These are phyloP conservation scores for Kokia cookei DNA, from an alignment of 441 rosid genomes.

Conservation along the genomic window DNA sequence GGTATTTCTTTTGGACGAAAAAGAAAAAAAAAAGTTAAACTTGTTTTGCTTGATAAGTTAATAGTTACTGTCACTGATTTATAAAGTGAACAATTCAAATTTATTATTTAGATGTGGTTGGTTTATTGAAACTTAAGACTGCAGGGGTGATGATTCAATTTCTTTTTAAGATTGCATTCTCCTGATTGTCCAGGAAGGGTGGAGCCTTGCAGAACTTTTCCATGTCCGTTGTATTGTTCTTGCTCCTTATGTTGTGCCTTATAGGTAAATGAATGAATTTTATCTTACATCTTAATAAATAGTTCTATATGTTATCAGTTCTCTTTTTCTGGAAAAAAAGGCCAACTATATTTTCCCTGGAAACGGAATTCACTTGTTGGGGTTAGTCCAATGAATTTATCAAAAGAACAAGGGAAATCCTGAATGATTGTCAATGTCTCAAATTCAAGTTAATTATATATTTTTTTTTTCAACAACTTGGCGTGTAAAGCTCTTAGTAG, in stretches of 20 bases:
- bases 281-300: neutral
- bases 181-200: conserved; percentile 64
- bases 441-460: neutral
- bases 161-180: conserved; percentile 11
- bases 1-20: conserved; percentile 33
- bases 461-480: neutral
- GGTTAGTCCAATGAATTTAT: neutral
- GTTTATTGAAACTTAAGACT: neutral
- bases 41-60: conserved; percentile 1
- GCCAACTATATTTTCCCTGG: neutral
- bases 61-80: neutral
- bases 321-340: neutral
- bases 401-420: neutral
- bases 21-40: neutral
- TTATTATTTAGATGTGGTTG: neutral
- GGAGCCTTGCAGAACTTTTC: conserved; percentile 91
- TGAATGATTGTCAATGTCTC: neutral
- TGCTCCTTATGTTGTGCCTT: conserved; percentile 95
- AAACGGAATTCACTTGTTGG: neutral
- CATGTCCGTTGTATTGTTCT: conserved; percentile 64
- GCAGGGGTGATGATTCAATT: neutral
- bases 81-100: neutral
- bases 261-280: conserved; percentile 46
- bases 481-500: neutral
- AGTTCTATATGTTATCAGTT: neutral